Evolutionary conservation across 2,329 filamentous ascomycete species (phyloP), one percentile per base, ranked within the genome.

Genomic region (Fusarium lyarnte): DNA sequence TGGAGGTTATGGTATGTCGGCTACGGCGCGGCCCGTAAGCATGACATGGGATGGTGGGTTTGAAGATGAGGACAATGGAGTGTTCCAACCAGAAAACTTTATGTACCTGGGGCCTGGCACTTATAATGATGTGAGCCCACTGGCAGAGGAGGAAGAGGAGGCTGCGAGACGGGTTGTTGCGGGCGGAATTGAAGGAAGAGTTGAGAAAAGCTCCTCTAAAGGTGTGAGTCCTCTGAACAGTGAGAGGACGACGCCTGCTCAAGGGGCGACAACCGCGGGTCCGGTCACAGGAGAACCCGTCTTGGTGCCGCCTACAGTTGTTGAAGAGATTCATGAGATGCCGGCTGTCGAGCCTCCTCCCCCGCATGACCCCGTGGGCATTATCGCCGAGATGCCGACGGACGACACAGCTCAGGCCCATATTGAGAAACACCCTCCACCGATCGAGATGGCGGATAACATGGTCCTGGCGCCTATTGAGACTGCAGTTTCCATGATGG

Each of bases 51-150:
- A 82, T 31, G 76, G 77, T 9, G 80, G 80, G 11, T 75, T 77
- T 16, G 69, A 70, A 31, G 63, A 79, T 3, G 75, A 57, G 36
- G 67, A 66, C 35, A 73, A 79, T 45, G 81, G 73, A 4, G 85
- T 86, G 63, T 88, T 87, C 66, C 85, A 87, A 66, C 85, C 86
- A 6, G 86, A 87, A 68, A 84, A 81, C 67, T 87, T 88, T 70
- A 87, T 87, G 83, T 88, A 84, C 70, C 82, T 88, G 21, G 86
- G 86, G 0, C 85, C 86, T 0, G 85, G 84, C 4, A 77, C 79
- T 4, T 84, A 85, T 70, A 83, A 75, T 31, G 85, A 87, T 57
- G 78, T 85, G n/a, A 86, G 83, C 47, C 83, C 85, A 1, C 57
- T 84, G 33, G 79, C 70, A 1, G 82, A 83, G 31, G 82, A 85